Base-by-base conservation (phyloP, 768 basidiomycete genomes). In the Sarcodon aspratus region DNA sequence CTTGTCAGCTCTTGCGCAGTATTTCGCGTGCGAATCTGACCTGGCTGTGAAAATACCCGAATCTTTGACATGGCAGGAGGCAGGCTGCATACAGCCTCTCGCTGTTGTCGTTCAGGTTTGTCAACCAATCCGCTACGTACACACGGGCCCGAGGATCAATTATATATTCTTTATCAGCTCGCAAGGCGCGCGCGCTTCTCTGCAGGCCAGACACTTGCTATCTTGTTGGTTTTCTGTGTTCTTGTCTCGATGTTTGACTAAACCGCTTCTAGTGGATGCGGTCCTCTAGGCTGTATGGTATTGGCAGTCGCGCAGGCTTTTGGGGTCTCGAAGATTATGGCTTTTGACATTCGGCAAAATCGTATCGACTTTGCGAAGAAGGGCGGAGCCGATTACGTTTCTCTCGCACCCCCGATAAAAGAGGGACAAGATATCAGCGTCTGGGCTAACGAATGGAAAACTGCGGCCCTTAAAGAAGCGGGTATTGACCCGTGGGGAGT, bases 61-160 rank as follows among this genome's bases (percentile, higher is more conserved):
- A 15, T 43, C 50, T 17, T 13, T 57, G 6, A 45, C 55, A 15
- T 57, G 55, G 55, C 50, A 55, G 44, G 51, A 55, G 44, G 55
- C 54, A 13, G 55, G 55, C 13, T 57, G 55, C 43, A 57, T 57
- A 21, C 54, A 57, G 37, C 55, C 55, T 18, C 46, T 57, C 9
- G 55, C 55, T 33, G 49, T 57, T 8, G 54, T 54, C 7, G 48
- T 57, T 27, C 54, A 42, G 40, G 40, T 42, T 17, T 42, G 40
- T 13, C 9, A 27, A 15, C 21, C 5, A 27, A 27, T 27, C 21
- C 21, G 21, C 21, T 27, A 27, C 21, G 21, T 27, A 27, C 2
- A 27, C 21, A 3, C 21, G 21, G 21, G 21, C 5, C 21, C 21
- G 21, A 27, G 21, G 21, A 27, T 27, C 21, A 27, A 27, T 27